Conservation (phyloP, 2,329 filamentous ascomycete genomes). For the Dactylellina parvicollis region DNA sequence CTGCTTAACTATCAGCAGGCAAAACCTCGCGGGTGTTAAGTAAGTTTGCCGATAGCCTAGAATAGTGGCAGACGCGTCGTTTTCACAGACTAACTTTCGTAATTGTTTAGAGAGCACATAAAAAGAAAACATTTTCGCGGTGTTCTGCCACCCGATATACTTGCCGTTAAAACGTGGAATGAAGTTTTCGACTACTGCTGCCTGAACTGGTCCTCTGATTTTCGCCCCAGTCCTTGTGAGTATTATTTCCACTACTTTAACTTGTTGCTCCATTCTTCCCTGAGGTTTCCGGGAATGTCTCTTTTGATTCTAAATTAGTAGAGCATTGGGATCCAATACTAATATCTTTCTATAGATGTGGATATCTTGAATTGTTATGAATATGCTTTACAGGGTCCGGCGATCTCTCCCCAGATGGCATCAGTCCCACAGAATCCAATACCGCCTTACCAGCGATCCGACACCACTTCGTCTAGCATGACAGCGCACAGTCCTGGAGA, state of each 20-base stretch:
- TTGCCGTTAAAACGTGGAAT: not conserved
- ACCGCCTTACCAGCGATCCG: no score
- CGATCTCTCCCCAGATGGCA: not conserved
- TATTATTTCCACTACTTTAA: not conserved
- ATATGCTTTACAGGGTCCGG: not conserved
- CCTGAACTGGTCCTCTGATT: not conserved
- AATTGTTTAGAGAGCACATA: not conserved
- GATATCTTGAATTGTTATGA: conserved; percentile 5
- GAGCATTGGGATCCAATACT: no score
- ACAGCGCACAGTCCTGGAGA: no score
- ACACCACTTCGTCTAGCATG: not conserved
- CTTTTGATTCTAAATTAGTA: no score
- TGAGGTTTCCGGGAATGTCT: not conserved
- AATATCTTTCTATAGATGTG: not conserved
- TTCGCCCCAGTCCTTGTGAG: not conserved
- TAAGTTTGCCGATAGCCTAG: not conserved
- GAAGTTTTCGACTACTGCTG: not conserved
- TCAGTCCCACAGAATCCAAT: not conserved
- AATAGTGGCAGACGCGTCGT: no score
- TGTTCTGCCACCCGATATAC: not conserved
- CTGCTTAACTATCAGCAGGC: not conserved
- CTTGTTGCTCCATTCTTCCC: not conserved
- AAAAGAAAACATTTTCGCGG: not conserved
- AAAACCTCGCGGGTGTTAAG: not conserved
- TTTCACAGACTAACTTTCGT: not conserved